Conservation (phyloP, 2,329 filamentous ascomycete genomes). For the Cladophialophora exuberans region DNA sequence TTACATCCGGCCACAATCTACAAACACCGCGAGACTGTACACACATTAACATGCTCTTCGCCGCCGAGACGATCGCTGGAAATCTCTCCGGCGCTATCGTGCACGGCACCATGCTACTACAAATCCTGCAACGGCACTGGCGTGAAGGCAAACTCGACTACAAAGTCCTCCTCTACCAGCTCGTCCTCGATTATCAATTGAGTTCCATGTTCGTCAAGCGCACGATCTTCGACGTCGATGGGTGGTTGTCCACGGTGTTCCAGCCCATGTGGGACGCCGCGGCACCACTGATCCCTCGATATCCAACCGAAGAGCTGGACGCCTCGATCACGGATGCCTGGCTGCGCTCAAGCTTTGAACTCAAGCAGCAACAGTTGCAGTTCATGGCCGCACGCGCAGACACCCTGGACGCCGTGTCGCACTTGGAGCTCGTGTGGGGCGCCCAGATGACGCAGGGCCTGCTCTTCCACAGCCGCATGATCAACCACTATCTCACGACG, state of each 20-base stretch:
- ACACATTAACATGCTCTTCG: constrained; percentile 2
- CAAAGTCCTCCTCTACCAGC: not conserved
- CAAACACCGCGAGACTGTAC: not conserved
- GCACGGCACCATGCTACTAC: not conserved
- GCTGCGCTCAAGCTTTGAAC: not conserved
- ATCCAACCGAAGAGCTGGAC: not conserved
- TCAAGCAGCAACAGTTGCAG: not conserved
- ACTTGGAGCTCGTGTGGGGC: not conserved
- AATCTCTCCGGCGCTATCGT: not conserved
- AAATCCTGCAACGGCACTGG: not conserved
- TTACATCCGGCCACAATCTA: not conserved
- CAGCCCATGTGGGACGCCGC: not conserved
- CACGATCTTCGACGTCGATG: not conserved
- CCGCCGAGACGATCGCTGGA: not conserved
- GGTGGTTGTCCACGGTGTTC: not conserved
- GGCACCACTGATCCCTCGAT: not conserved
- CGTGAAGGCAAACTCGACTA: not conserved
- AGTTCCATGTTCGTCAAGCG: constrained; percentile 1
- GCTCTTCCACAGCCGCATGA: constrained; percentile 1
- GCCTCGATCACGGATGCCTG: not conserved
- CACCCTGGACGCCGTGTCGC: not conserved
- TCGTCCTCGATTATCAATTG: not conserved
- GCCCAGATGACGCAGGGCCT: not conserved
- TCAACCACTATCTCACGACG: not conserved
- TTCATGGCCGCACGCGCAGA: not conserved